Evolutionary conservation across 2,329 filamentous ascomycete genomes (phyloP).

Genomic region (Colletotrichum orbiculare): DNA sequence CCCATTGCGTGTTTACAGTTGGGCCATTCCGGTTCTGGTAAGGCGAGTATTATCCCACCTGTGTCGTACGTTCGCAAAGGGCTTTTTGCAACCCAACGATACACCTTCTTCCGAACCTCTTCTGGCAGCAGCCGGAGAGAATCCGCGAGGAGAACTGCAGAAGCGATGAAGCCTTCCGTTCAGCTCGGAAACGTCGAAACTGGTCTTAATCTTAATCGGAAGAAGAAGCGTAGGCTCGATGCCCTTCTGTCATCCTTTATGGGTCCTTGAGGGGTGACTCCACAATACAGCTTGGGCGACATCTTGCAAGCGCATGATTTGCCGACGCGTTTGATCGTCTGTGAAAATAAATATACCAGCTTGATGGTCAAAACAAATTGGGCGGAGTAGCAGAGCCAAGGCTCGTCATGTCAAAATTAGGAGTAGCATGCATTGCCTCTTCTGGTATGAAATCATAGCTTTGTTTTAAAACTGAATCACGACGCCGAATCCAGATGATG

Average conservation of each 20-base stretch:
- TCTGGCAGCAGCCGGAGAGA: conserved; percentile 38
- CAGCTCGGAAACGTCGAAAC: conserved; percentile 32
- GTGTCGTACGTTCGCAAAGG: conserved; percentile 51
- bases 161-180: conserved; percentile 33
- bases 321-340: too few species aligned
- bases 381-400: too few species aligned
- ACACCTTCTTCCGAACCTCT: conserved; percentile 44
- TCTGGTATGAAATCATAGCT: conserved; percentile 18
- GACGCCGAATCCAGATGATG: conserved; percentile 32
- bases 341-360: too few species aligned
- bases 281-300: background rate
- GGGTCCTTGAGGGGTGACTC: conserved; percentile 9
- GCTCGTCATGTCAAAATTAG: too few species aligned
- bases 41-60: conserved; percentile 46
- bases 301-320: background rate
- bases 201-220: conserved; percentile 40
- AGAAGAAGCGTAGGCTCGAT: conserved; percentile 48
- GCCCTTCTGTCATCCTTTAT: conserved; percentile 46
- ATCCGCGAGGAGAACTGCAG: conserved; percentile 23
- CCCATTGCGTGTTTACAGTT: conserved; percentile 51
- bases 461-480: conserved; percentile 30
- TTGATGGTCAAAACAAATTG: too few species aligned
- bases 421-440: background rate
- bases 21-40: conserved; percentile 47
- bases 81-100: conserved; percentile 46